Evolutionary conservation across 208 protist genomes (phyloP).

Genomic region (Leishmania braziliensis): DNA sequence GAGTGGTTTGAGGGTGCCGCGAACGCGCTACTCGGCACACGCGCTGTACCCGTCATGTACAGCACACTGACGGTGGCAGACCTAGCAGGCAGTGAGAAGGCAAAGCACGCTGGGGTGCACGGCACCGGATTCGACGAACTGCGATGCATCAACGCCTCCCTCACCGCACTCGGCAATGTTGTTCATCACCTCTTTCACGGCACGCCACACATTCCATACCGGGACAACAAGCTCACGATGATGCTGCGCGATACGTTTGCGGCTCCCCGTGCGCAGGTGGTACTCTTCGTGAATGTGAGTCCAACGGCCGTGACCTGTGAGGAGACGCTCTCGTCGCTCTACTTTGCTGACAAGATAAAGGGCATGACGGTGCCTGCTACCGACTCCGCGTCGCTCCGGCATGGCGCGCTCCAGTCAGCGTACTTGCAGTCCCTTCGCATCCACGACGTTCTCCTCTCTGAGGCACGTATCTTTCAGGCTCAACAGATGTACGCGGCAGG

Average conservation of each 20-base stretch:
- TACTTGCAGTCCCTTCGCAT: conserved; percentile 41
- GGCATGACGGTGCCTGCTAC: conserved; percentile 31
- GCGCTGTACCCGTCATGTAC: conserved; percentile 50
- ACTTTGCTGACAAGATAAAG: conserved; percentile 89
- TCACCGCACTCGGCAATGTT: conserved; percentile 90
- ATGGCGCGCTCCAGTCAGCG: conserved; percentile 24
- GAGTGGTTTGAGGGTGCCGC: conserved; percentile 40
- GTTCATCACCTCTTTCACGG: conserved; percentile 70
- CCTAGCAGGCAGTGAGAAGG: conserved; percentile 91
- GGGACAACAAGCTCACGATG: conserved; percentile 86
- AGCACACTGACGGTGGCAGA: conserved; percentile 86
- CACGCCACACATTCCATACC: conserved; percentile 75
- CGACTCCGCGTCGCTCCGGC: conserved; percentile 1
- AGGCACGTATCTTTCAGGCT: conserved; percentile 46
- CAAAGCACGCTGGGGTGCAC: conserved; percentile 54
- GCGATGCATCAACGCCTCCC: conserved; percentile 88
- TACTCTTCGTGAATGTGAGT: conserved; percentile 81
- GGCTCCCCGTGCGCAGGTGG: conserved; percentile 48
- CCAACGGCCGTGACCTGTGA: conserved; percentile 63
- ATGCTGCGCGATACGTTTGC: conserved; percentile 82
- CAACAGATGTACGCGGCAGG: conserved; percentile 28
- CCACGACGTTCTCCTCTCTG: conserved; percentile 54
- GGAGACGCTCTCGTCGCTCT: conserved; percentile 82
- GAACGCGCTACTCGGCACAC: conserved; percentile 31
- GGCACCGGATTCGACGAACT: conserved; percentile 77